Conservation (phyloP, 2,329 filamentous ascomycete genomes). For the Colletotrichum graminicola region DNA sequence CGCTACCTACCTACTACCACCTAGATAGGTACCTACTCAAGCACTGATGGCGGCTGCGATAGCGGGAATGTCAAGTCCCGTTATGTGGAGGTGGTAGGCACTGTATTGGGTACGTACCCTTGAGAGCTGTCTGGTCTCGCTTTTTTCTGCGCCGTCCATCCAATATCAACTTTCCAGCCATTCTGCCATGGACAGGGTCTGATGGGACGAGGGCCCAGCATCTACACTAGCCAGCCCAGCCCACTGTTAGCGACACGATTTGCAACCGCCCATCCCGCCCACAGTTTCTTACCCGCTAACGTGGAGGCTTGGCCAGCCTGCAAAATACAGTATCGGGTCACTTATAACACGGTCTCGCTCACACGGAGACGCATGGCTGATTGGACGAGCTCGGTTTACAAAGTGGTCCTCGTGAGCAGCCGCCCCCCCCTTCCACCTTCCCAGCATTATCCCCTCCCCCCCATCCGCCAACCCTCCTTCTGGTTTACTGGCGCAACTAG, state of each 20-base stretch:
- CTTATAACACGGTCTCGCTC: conserved; percentile 18
- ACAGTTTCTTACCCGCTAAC: conserved; percentile 18
- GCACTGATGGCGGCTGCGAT: conserved; percentile 20
- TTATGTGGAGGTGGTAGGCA: not conserved
- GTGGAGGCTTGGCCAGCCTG: conserved; percentile 16
- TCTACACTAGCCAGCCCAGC: no score
- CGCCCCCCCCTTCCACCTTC: conserved; percentile 19
- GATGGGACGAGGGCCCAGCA: not conserved
- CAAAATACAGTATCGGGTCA: conserved; percentile 39
- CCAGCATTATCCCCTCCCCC: conserved; percentile 17
- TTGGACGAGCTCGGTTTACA: conserved; percentile 37
- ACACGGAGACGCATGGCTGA: conserved; percentile 40
- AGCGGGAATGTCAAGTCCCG: conserved; percentile 11
- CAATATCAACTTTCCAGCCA: conserved; percentile 27
- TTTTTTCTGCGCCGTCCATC: conserved; percentile 22
- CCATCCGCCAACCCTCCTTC: conserved; percentile 34
- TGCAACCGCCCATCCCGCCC: conserved; percentile 31
- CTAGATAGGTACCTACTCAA: not conserved
- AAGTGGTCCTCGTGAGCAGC: conserved; percentile 41
- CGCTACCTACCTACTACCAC: not conserved
- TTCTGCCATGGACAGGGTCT: conserved; percentile 23
- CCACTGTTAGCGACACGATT: conserved; percentile 29
- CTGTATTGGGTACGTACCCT: conserved; percentile 3
- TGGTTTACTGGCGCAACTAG: conserved; percentile 39
- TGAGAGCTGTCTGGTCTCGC: conserved; percentile 13